Base-by-base conservation (phyloP, 139 green algal genomes). In the Closterium sp. region DNA sequence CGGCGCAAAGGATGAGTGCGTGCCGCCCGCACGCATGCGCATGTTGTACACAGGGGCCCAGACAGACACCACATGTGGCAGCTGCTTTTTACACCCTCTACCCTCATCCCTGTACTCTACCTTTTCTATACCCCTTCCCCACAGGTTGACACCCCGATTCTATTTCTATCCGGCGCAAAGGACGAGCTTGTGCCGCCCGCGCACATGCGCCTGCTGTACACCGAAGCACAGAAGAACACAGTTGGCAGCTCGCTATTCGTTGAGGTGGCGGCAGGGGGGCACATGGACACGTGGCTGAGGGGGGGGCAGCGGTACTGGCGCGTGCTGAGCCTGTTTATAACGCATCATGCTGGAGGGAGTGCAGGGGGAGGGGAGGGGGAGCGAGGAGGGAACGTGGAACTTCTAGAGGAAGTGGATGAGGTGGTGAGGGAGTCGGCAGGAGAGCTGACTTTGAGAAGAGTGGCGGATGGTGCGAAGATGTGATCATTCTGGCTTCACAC, bases 151-250 rank as follows among this genome's bases (percentile, higher is more conserved):
- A 28, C 64, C 32, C 88, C 93, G 32, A 86, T 91, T 23, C 36
- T 93, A 25, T 84, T 88, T 32, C 36, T 92, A 4, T 87, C 10
- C 8, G 91, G 66, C 9, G 12, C 91, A 4, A 95, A 97, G 94
- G 97, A 98, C 89, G 96, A 98, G 93, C 97, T 98, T 95, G 93
- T 98, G 90, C 96, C 96, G 0, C 90, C 95, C 0, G 32, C 69
- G 2, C 95, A 98, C 84, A 98, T 98, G 97, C 87, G 90, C 34
- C n/a, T 87, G 86, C 94, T 98, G 88, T 94, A 96, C 66, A 28
- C n/a, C 12, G 89, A 84, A 5, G 33, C 69, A 4, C 9, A 34
- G 32, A 33, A 33, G n/a, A 90, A 95, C 81, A 36, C 34, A 31
- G n/a, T 10, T 32, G 25, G 34, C 25, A 84, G n/a, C 25, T 31